phyloP scores from a whole-genome alignment of 208 protist genomes.

The Wallacemonas sp. region DNA sequence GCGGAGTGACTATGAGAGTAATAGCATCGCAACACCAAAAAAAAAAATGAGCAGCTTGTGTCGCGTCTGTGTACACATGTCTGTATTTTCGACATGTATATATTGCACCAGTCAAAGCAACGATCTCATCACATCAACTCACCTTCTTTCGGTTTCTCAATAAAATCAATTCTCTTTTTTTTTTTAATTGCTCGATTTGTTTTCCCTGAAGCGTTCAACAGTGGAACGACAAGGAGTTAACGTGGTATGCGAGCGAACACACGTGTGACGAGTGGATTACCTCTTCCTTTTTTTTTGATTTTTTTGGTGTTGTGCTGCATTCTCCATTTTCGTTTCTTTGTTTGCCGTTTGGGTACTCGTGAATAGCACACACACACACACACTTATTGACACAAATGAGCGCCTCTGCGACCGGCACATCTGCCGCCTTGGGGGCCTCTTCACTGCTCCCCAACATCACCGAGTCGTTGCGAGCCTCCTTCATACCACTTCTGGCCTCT shows the following conservation, averaged over 20 bases:
- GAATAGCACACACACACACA: no score
- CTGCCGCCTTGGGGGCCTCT: background rate
- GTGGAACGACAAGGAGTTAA: no score
- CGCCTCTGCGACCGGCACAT: background rate
- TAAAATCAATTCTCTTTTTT: no score
- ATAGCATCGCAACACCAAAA: no score
- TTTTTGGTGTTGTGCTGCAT: background rate
- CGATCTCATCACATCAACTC: no score
- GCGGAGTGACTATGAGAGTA: no score
- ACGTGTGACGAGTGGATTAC: no score
- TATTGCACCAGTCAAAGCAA: no score
- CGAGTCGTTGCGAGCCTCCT: constrained; percentile 58
- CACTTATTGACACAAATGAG: background rate
- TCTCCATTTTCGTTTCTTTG: background rate
- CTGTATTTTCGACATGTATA: background rate
- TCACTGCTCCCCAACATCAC: constrained; percentile 47
- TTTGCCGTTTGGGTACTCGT: background rate
- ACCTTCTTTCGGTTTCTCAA: background rate
- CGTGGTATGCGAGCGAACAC: no score
- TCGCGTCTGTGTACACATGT: background rate
- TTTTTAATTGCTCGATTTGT: no score
- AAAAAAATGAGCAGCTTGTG: no score
- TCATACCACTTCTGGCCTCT: constrained; percentile 57
- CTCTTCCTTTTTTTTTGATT: constrained; percentile 1
- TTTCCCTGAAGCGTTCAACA: no score